Evolutionary conservation across 2,329 filamentous ascomycete genomes (phyloP).

Genomic region (Fusarium nurragi): DNA sequence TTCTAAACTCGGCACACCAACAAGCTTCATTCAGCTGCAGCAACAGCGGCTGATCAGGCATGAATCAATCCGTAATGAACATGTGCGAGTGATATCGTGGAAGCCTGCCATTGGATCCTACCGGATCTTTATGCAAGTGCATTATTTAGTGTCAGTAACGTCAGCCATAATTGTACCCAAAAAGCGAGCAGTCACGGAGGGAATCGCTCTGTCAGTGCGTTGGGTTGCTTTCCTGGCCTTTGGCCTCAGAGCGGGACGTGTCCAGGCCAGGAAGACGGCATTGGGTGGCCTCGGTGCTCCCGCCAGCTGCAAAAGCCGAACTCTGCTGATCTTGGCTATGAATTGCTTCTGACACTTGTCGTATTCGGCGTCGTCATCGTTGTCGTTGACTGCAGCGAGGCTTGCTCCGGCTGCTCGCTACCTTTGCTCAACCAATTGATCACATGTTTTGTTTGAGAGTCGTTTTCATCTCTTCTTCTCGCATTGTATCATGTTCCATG

Average conservation of each 20-base stretch:
- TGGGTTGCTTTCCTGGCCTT: slow-evolving; percentile 25
- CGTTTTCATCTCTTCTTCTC: slow-evolving; percentile 1
- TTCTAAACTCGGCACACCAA: slow-evolving; percentile 22
- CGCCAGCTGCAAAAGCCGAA: slow-evolving; percentile 26
- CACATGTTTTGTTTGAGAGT: slow-evolving; percentile 14
- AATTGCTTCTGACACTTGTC: slow-evolving; percentile 11
- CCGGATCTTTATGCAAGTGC: slow-evolving; percentile 37
- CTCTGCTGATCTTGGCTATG: slow-evolving; percentile 18
- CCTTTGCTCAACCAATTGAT: slow-evolving; percentile 22
- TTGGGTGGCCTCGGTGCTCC: slow-evolving; percentile 29
- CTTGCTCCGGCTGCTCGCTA: slow-evolving; percentile 14
- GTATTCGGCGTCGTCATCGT: slow-evolving; percentile 10
- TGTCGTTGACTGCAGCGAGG: slow-evolving; percentile 25
- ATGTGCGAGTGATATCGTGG: slow-evolving; percentile 46
- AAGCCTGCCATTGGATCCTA: slow-evolving; percentile 44
- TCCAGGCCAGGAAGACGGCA: neutral
- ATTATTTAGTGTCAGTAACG: slow-evolving; percentile 41
- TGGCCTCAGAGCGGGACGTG: slow-evolving; percentile 31
- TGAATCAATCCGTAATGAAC: slow-evolving; percentile 40
- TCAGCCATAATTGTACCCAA: slow-evolving; percentile 31
- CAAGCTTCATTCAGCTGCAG: slow-evolving; percentile 39
- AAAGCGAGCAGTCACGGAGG: slow-evolving; percentile 22
- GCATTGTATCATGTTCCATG: slow-evolving; percentile 13
- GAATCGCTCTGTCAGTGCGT: slow-evolving; percentile 14
- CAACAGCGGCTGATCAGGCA: slow-evolving; percentile 36